These are phyloP conservation scores for Clavulina sp. DNA, from an alignment of 768 basidiomycete species.

Conservation along the genomic window DNA sequence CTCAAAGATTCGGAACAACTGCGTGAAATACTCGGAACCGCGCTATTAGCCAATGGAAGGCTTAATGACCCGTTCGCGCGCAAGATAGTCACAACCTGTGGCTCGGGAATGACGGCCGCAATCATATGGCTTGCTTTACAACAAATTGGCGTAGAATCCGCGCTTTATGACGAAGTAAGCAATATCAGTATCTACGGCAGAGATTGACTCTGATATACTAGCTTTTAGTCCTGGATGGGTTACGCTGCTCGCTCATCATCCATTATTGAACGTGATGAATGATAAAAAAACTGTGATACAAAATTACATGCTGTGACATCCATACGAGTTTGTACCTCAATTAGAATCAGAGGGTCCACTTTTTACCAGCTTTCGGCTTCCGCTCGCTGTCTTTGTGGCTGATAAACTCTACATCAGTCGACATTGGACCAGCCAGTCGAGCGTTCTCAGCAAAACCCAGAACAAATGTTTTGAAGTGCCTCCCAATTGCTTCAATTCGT, in stretches of 20 bases:
- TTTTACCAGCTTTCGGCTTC: constrained; percentile 62
- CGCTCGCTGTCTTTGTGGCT: constrained; percentile 92
- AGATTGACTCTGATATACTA: background rate
- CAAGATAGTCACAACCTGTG: constrained; percentile 63
- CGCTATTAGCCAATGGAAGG: constrained; percentile 37
- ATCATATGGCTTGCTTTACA: constrained; percentile 87
- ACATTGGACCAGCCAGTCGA: constrained; percentile 67
- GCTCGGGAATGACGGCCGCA: constrained; percentile 97
- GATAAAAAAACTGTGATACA: background rate
- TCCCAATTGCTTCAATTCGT: constrained; percentile 69
- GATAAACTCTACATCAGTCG: constrained; percentile 88
- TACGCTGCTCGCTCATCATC: constrained; percentile 67
- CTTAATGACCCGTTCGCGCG: constrained; percentile 33
- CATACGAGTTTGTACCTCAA: background rate
- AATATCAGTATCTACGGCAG: background rate
- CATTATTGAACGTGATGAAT: constrained; percentile 26
- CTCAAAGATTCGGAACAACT: constrained; percentile 43
- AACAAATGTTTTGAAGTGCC: constrained; percentile 81
- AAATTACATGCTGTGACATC: background rate
- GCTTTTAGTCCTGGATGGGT: constrained; percentile 80
- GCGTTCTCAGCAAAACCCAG: constrained; percentile 63
- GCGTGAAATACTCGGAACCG: constrained; percentile 37
- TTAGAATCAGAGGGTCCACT: constrained; percentile 18
- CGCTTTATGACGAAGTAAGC: constrained; percentile 78
- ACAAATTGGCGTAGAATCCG: constrained; percentile 38